phyloP scores from a whole-genome alignment of 805 yeast genomes.

The Teunomyces atbi region DNA sequence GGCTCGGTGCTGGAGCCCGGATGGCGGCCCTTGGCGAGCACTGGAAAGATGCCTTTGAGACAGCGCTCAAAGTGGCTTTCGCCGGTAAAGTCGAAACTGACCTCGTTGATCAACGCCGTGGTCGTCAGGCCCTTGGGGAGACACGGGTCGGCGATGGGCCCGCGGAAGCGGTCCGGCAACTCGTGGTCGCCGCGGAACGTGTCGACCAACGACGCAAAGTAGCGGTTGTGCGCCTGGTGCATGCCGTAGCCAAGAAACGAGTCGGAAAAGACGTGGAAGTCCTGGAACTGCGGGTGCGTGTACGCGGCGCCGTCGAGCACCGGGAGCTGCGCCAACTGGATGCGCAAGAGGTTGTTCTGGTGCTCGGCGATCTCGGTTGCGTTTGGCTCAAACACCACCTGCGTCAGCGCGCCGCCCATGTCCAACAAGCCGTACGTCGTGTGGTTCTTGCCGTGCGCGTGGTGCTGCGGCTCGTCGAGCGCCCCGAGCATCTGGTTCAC shows the following conservation, averaged over 20 bases:
- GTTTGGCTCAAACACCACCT: constrained; percentile 62
- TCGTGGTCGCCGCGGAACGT: constrained; percentile 17
- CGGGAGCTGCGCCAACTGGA: constrained; percentile 42
- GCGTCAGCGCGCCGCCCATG: constrained; percentile 68
- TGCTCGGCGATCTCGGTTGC: constrained; percentile 44
- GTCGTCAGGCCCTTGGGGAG: constrained; percentile 46
- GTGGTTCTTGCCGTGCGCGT: constrained; percentile 43
- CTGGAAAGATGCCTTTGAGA: constrained; percentile 44
- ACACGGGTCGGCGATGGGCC: constrained; percentile 54
- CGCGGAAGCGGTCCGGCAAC: constrained; percentile 15
- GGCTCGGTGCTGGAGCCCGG: constrained; percentile 15
- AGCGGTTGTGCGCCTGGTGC: constrained; percentile 51
- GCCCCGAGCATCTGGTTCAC: constrained; percentile 54
- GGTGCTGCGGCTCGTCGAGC: constrained; percentile 34
- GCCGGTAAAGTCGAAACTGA: constrained; percentile 45
- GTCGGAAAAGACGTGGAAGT: constrained; percentile 48
- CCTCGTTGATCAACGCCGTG: constrained; percentile 21
- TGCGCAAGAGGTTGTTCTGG: constrained; percentile 42
- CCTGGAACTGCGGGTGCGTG: constrained; percentile 21
- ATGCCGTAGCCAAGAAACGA: constrained; percentile 63
- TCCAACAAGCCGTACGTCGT: constrained; percentile 57
- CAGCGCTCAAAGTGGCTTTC: constrained; percentile 52
- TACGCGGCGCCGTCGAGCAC: constrained; percentile 8
- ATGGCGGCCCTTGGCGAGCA: constrained; percentile 36
- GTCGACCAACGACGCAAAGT: constrained; percentile 36